A percentile compares a stretch with the other conserved stretches of the same genome.
phyloP scores from a whole-genome alignment of 352 stramenopile species.

The Elongisporangium senticosum region DNA sequence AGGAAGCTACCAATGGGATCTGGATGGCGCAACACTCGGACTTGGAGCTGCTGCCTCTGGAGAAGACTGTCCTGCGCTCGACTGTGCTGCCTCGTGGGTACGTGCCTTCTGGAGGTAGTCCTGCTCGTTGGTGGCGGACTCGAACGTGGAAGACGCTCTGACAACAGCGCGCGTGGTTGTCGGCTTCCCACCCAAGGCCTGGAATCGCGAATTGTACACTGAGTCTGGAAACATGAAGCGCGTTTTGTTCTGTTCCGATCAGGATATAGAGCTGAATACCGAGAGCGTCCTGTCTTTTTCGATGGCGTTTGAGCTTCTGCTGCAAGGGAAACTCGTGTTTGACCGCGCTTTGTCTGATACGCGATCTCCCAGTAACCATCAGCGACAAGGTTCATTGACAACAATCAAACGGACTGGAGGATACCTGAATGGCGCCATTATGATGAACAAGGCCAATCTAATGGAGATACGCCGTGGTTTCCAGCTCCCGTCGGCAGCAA shows the following conservation, averaged over 20 bases:
- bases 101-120: background rate
- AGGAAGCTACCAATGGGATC: background rate
- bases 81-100: background rate
- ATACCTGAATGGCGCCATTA: background rate
- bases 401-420: background rate
- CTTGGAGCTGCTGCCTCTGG: background rate
- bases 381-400: no score
- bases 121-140: background rate
- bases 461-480: background rate
- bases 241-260: no score
- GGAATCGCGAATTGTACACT: constrained; percentile 19
- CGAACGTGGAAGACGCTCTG: background rate
- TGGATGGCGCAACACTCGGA: no score
- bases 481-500: background rate
- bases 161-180: constrained; percentile 18
- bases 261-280: background rate
- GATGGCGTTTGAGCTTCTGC: constrained; percentile 23
- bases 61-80: constrained; percentile 11
- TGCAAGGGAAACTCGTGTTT: constrained; percentile 16
- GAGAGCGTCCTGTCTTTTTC: constrained; percentile 15
- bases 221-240: constrained; percentile 6
- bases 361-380: no score
- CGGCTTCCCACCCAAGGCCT: constrained; percentile 21
- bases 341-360: background rate
- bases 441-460: background rate